Evolutionary conservation across 2,329 filamentous ascomycete species (phyloP), one percentile per base, ranked within the genome.

Genomic region (Exophiala calicioides): DNA sequence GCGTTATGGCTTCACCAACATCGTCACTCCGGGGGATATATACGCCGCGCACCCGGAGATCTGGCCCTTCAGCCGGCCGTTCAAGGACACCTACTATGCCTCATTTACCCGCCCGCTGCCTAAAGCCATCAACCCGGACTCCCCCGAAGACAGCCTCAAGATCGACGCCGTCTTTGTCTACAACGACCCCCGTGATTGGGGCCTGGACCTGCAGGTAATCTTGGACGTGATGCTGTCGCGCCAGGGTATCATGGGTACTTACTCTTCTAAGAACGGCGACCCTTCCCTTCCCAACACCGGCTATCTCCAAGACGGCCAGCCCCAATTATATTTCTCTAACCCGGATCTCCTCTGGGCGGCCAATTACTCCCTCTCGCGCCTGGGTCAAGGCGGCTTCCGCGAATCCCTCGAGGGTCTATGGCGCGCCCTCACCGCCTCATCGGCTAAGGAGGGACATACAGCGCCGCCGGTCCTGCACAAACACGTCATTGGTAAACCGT

Each of bases 111-210:
- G 61, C 39, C 63, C 65, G 44, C 47, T 70, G 20, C 59, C 66
- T 18, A 57, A 65, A 33, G 67, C 65, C 5, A 58, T 69, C 36
- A 62, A 65, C 12, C 70, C 74, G 50, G 74, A 67, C 2, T 67
- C 67, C 1, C 52, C 56, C 9, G 35, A 47, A 15, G 69, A 72
- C 10, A 76, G 73, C 13, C 76, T 91, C 36, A 90, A 88, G 59
- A 85, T 98, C 58, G 89, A 95, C 62, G 90, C 90, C 20, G 81
- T 97, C 20, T 86, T 97, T 61, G 86, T 96, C 5, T 96, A 91
- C 77, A 95, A 95, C 65, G 93, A 97, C 67, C 90, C 93, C 3
- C 81, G 93, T 45, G 93, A 98, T 72, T 98, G 93, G 93, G 90
- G 87, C 1, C 77, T 96, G 7, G 91, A 97, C 66, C 82, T 82